These are phyloP conservation scores for Pseudogymnoascus sp. DNA, from an alignment of 2,329 filamentous ascomycete species.

Conservation along the genomic window DNA sequence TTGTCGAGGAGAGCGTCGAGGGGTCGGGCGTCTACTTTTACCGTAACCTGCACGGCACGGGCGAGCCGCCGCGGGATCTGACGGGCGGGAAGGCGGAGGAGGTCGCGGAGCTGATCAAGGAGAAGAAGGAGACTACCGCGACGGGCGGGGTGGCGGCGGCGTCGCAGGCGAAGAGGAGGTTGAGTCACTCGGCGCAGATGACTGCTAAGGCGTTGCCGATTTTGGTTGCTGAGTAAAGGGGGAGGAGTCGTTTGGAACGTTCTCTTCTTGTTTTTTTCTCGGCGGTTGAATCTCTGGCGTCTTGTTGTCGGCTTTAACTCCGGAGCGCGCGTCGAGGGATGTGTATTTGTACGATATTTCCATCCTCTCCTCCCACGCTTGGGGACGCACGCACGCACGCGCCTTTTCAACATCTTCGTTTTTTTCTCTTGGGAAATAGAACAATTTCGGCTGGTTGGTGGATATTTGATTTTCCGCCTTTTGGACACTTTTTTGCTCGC, in stretches of 20 bases:
- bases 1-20: constrained; percentile 26
- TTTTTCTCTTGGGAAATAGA: not conserved
- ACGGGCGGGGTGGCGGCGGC: not conserved
- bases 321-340: not conserved
- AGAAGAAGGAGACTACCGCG: not conserved
- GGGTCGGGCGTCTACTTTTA: constrained; percentile 28
- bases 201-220: not conserved
- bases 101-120: not conserved
- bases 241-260: not conserved
- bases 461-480: not conserved
- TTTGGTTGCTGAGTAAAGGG: not conserved
- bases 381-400: not conserved
- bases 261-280: not conserved
- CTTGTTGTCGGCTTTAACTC: not conserved
- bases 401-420: not conserved
- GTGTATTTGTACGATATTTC: constrained; percentile 1
- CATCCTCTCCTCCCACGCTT: not conserved
- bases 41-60: constrained; percentile 18
- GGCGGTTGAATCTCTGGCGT: not conserved
- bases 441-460: not conserved
- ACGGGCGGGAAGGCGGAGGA: not conserved
- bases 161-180: not conserved
- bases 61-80: not conserved
- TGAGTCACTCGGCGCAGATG: constrained; percentile 6
- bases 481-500: not conserved